Evolutionary conservation across 148 eudicot genomes (phyloP), one percentile per base, ranked within the genome.

Genomic region (Vaccinium macrocarpon): DNA sequence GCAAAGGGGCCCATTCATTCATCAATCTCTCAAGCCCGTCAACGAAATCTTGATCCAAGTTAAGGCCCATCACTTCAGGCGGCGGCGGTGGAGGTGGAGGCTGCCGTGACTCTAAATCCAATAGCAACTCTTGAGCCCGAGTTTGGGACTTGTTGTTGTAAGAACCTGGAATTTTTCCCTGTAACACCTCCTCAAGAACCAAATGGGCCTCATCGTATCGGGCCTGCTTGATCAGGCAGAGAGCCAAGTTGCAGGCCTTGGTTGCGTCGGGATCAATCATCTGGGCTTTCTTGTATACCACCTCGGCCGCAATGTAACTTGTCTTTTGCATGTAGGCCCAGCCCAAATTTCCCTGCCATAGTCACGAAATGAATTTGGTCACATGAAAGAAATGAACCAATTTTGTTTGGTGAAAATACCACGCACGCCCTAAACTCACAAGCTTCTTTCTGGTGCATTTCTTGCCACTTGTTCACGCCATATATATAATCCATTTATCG

Each of bases 301-400:
- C 89, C 74, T 91, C 93, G 2, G 93, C 93, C 13, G 91, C 89
- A 13, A 78, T 81, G 66, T 81, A 91, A 38, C 88, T 89, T 6
- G 72, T 68, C 51, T 84, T 85, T 79, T 91, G 93, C 93, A 91
- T 89, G 12, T 89, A 91, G 1, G 93, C 90, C 93, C 93, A 91
- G 0, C 93, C 93, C 79, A 91, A 81, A 48, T 91, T 91, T 6
- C 93, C 91, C 93, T 91, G 89, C 85, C 89, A 35, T 27, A 8
- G 48, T 18, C 14, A 71, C 14, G 27, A 9, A 27, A 66, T 25
- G 16, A 25, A 25, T 66, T 66, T 14, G 16, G 72, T 66, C 35
- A 25, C 15, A 4, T 66, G 2, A 21, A 52, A 52, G 55, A 52
- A 52, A 52, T 52, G 55, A 52, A 0, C 13, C 55, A 2, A 52